Evolutionary conservation across 768 basidiomycete genomes (phyloP).

Genomic region (Suillus paluster): DNA sequence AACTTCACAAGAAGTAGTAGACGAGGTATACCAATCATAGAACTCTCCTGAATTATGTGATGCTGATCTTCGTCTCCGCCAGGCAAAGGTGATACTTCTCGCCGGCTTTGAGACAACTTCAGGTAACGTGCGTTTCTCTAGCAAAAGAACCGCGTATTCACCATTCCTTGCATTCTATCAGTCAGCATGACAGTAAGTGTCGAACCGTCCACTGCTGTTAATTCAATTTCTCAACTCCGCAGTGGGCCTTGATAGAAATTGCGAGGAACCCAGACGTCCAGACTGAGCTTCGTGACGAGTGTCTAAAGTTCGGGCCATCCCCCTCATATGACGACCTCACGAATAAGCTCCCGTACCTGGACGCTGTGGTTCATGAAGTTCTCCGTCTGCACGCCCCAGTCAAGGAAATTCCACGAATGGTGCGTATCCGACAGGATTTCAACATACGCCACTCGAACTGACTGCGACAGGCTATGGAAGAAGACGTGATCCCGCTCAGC

Average conservation of each 20-base stretch:
- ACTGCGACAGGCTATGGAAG: conserved; percentile 36
- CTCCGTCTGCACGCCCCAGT: conserved; percentile 43
- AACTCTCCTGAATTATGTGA: not conserved
- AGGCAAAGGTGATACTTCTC: conserved; percentile 18
- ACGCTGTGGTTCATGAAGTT: conserved; percentile 45
- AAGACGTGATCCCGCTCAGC: conserved; percentile 44
- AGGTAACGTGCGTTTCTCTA: conserved; percentile 20
- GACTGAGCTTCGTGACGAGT: conserved; percentile 31
- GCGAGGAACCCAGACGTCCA: conserved; percentile 30
- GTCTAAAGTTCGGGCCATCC: conserved; percentile 29
- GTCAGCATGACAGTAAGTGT: conserved; percentile 16
- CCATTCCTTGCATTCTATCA: not conserved
- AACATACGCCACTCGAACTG: not conserved
- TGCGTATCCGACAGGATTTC: conserved; percentile 19
- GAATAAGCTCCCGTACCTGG: conserved; percentile 43
- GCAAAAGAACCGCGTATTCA: not conserved
- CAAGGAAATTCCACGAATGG: conserved; percentile 35
- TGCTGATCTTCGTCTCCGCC: not conserved
- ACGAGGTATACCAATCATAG: not conserved
- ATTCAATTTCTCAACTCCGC: not conserved
- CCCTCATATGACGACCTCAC: conserved; percentile 45
- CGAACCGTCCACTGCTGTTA: not conserved
- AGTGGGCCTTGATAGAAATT: conserved; percentile 43
- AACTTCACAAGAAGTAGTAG: not conserved
- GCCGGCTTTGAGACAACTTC: conserved; percentile 27